Percentiles rank a stretch among this genome's conserved stretches.
Evolutionary conservation across 192 early-diverging fungal species (phyloP).

Genomic region (Mortierella hygrophila): DNA sequence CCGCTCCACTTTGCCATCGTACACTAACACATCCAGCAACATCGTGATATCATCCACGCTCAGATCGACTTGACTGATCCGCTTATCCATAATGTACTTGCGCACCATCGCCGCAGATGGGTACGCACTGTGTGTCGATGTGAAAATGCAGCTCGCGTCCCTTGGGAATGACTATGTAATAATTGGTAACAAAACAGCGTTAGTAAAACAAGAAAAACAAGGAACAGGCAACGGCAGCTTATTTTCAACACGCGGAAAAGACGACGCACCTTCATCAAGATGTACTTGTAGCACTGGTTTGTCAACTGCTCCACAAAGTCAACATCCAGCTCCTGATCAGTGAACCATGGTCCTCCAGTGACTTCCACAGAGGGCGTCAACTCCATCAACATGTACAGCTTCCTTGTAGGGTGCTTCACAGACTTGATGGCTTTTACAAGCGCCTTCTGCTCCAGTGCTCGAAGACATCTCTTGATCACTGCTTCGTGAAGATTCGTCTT

Average conservation of each 20-base stretch:
- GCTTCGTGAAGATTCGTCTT: conserved; percentile 83
- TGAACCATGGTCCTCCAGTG: conserved; percentile 95
- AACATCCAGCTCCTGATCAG: conserved; percentile 90
- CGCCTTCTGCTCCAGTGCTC: conserved; percentile 82
- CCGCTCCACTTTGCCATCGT: conserved; percentile 86
- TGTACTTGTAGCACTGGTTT: conserved; percentile 78
- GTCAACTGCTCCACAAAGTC: conserved; percentile 90
- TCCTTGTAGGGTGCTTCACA: conserved; percentile 91
- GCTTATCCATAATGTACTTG: conserved; percentile 76
- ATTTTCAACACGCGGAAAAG: conserved; percentile 7
- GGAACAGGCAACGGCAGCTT: background rate
- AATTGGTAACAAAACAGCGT: background rate
- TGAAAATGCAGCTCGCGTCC: conserved; percentile 68
- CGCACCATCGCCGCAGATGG: conserved; percentile 79
- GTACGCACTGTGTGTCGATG: conserved; percentile 74
- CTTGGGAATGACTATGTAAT: conserved; percentile 68
- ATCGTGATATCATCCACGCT: conserved; percentile 77
- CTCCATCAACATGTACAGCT: conserved; percentile 91
- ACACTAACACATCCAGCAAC: conserved; percentile 86
- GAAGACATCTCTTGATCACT: conserved; percentile 82
- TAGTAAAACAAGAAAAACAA: background rate
- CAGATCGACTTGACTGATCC: conserved; percentile 82
- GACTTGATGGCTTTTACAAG: conserved; percentile 91
- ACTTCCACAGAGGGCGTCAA: conserved; percentile 87
- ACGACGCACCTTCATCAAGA: conserved; percentile 66